Percentiles rank a stretch among this genome's conserved stretches.
Conservation (phyloP, 2,329 filamentous ascomycete species). For the Cylindrodendrum hubeiense region DNA sequence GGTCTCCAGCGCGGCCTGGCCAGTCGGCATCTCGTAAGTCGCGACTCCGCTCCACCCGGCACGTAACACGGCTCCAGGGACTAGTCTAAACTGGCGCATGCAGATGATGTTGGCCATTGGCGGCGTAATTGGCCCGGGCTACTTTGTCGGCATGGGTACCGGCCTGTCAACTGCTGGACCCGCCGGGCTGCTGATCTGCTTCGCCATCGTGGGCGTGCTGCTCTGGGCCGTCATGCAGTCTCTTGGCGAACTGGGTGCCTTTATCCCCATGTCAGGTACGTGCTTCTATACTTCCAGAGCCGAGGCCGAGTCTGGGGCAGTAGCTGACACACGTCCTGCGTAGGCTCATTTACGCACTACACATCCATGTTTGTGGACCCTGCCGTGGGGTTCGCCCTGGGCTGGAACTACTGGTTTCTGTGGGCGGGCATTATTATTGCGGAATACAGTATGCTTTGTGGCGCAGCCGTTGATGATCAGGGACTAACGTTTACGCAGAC, state of each 20-base stretch:
- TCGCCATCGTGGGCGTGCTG: slow-evolving; percentile 15
- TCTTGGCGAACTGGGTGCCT: slow-evolving; percentile 9
- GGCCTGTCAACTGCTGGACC: slow-evolving; percentile 23
- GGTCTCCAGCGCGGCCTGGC: slow-evolving; percentile 7
- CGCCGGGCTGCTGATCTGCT: slow-evolving; percentile 17
- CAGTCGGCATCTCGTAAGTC: slow-evolving; percentile 10
- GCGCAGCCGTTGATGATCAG: background rate
- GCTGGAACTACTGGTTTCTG: slow-evolving; percentile 16
- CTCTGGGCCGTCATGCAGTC: slow-evolving; percentile 21
- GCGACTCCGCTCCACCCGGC: background rate
- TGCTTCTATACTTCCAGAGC: background rate
- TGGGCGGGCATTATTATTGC: slow-evolving; percentile 18
- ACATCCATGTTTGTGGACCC: slow-evolving; percentile 10
- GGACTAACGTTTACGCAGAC: background rate
- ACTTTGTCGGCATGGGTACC: slow-evolving; percentile 29
- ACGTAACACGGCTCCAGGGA: background rate
- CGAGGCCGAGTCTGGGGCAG: no score
- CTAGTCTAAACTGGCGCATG: background rate
- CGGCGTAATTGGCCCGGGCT: slow-evolving; percentile 26
- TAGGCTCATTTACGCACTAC: slow-evolving; percentile 10
- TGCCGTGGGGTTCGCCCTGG: slow-evolving; percentile 8
- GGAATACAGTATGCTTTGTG: slow-evolving; percentile 10
- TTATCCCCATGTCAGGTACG: slow-evolving; percentile 15
- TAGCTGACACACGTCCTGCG: background rate
- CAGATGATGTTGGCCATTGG: slow-evolving; percentile 30